phyloP scores from a whole-genome alignment of 495 filamentous ascomycete species.

The Aspergillus campestris region DNA sequence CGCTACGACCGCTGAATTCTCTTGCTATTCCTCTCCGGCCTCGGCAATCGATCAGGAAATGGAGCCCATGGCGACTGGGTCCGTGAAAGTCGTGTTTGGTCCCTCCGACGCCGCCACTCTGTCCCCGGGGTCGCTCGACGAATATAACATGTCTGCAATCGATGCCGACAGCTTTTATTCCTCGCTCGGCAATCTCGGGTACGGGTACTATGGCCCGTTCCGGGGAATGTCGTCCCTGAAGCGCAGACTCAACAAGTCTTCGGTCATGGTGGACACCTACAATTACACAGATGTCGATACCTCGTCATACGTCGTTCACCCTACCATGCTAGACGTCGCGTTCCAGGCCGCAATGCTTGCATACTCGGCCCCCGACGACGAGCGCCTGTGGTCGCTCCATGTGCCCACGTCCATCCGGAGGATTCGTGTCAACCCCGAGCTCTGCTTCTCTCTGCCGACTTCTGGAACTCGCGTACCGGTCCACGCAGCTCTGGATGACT shows the following conservation, averaged over 20 bases:
- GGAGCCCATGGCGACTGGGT: too few species aligned
- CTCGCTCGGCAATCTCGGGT: constrained; percentile 24
- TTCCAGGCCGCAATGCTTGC: background rate
- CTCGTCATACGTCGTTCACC: background rate
- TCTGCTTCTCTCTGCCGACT: too few species aligned
- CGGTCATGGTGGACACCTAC: constrained; percentile 4
- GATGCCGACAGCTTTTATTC: constrained; percentile 38
- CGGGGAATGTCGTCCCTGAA: constrained; percentile 12
- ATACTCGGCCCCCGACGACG: background rate
- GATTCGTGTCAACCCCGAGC: too few species aligned
- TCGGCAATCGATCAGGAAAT: too few species aligned
- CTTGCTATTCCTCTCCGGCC: constrained; percentile 4
- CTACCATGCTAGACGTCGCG: background rate
- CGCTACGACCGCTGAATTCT: constrained; percentile 10
- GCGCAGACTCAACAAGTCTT: constrained; percentile 18
- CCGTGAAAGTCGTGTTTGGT: background rate
- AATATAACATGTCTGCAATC: constrained; percentile 8
- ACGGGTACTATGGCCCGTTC: constrained; percentile 23
- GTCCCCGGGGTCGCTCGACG: background rate
- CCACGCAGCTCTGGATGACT: too few species aligned
- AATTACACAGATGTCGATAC: constrained; percentile 12
- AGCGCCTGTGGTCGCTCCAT: too few species aligned
- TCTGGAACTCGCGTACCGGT: too few species aligned
- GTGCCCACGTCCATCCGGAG: too few species aligned
- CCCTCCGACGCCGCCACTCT: background rate